phyloP scores from a whole-genome alignment of 345 rosid genomes.

The Passiflora organensis region DNA sequence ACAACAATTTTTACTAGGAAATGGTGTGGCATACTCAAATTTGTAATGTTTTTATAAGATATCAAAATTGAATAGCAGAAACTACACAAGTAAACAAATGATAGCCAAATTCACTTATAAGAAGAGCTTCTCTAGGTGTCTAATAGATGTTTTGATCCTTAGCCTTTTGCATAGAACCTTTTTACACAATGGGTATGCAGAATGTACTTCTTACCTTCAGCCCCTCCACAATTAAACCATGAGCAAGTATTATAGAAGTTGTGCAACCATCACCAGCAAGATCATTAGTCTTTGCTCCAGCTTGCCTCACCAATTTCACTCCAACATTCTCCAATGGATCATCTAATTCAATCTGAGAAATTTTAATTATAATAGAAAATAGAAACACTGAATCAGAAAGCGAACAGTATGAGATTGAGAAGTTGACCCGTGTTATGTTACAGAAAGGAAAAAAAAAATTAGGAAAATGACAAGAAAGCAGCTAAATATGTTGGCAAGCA shows the following conservation, averaged over 20 bases:
- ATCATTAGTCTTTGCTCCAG: constrained; percentile 91
- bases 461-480: too few relatives aligned
- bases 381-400: constrained; percentile 4
- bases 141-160: too few relatives aligned
- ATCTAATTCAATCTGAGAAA: constrained; percentile 74
- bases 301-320: constrained; percentile 93
- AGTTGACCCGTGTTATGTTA: background rate
- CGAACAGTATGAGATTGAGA: too few relatives aligned
- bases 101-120: background rate
- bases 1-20: constrained; percentile 9
- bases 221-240: constrained; percentile 84
- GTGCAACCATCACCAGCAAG: constrained; percentile 97
- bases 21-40: background rate
- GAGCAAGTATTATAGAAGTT: constrained; percentile 84
- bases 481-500: background rate
- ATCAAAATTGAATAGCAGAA: background rate
- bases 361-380: constrained; percentile 2
- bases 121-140: background rate
- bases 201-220: constrained; percentile 59
- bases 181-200: too few relatives aligned
- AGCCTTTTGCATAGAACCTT: too few relatives aligned
- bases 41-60: background rate
- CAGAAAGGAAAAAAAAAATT: background rate
- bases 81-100: background rate
- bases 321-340: constrained; percentile 95